A percentile compares a stretch with the other conserved stretches of the same genome.
These are phyloP conservation scores for Sporothrix protearum DNA, from an alignment of 2,329 filamentous ascomycete genomes.

Conservation along the genomic window DNA sequence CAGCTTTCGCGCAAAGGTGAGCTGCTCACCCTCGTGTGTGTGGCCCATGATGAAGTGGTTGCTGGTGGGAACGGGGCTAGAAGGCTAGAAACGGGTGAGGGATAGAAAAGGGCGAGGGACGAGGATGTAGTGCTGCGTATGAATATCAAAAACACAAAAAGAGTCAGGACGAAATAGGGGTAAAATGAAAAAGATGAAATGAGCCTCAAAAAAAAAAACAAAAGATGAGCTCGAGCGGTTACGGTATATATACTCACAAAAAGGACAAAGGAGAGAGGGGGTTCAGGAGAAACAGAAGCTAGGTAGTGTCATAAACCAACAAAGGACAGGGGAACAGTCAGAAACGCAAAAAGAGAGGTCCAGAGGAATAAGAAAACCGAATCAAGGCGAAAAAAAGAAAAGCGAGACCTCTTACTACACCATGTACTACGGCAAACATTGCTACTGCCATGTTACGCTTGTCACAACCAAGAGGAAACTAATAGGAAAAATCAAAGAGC, in stretches of 20 bases:
- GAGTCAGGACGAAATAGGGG: background rate
- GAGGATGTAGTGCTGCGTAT: background rate
- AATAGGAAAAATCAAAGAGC: background rate
- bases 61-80: background rate
- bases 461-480: background rate
- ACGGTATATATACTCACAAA: background rate
- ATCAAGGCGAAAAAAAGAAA: background rate
- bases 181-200: background rate
- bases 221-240: background rate
- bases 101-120: background rate
- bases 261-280: background rate
- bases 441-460: background rate
- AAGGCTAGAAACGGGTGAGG: background rate
- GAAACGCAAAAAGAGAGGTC: background rate
- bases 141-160: background rate
- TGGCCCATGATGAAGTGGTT: conserved; percentile 14
- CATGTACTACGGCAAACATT: background rate
- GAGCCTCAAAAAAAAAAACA: background rate
- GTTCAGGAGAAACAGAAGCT: background rate
- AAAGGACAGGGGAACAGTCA: background rate
- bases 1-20: conserved; percentile 23
- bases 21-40: background rate
- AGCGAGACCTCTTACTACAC: background rate
- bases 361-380: background rate
- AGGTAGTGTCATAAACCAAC: background rate